These are phyloP conservation scores for Talaromyces proteolyticus DNA, from an alignment of 495 filamentous ascomycete species.

Conservation along the genomic window DNA sequence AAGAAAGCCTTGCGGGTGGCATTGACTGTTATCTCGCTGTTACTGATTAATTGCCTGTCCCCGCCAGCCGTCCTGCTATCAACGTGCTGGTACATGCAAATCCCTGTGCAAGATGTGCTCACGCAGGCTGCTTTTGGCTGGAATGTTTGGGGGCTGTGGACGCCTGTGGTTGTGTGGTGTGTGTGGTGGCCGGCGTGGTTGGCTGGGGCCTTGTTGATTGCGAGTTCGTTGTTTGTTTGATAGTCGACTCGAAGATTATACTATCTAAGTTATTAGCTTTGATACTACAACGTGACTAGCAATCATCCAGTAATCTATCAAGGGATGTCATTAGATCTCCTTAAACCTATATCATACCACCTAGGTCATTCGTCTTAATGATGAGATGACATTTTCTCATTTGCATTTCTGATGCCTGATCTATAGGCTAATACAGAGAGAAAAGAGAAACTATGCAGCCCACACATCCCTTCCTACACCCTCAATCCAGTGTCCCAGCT, in stretches of 20 bases:
- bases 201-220: slow-evolving; percentile 49
- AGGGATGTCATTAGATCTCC: too few species aligned
- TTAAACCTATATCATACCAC: too few species aligned
- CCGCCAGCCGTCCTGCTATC: slow-evolving; percentile 58
- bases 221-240: slow-evolving; percentile 27
- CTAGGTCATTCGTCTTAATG: not conserved
- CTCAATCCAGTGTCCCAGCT: slow-evolving; percentile 93
- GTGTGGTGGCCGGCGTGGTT: slow-evolving; percentile 99
- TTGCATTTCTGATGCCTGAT: not conserved
- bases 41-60: slow-evolving; percentile 52
- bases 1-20: slow-evolving; percentile 9
- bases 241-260: not conserved
- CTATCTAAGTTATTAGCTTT: too few species aligned
- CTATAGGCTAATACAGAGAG: slow-evolving; percentile 21
- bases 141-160: slow-evolving; percentile 89
- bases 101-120: slow-evolving; percentile 51
- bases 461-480: slow-evolving; percentile 81
- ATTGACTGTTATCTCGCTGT: slow-evolving; percentile 18
- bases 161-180: slow-evolving; percentile 86
- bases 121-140: slow-evolving; percentile 80
- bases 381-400: not conserved
- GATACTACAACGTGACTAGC: too few species aligned
- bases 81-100: slow-evolving; percentile 43
- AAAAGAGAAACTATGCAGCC: slow-evolving; percentile 55
- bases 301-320: too few species aligned